Base-by-base conservation (phyloP, 176 grass and related monocot species). In the Triticum urartu region DNA sequence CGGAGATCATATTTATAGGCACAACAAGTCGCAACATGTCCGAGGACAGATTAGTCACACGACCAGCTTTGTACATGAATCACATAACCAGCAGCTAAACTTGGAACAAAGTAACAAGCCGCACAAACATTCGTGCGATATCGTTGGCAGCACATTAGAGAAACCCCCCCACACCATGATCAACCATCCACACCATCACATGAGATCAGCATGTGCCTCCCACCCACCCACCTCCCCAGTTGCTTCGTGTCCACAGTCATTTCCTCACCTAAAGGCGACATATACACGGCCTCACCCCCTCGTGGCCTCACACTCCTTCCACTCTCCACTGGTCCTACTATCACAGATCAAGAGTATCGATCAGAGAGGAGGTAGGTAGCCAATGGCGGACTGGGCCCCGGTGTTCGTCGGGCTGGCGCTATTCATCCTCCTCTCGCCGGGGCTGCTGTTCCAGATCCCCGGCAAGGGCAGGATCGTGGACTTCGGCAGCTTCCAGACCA, bases 401-500 rank as follows among this genome's bases (percentile, higher is more conserved):
- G 92, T 97, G 89, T 89, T 97, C 79, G 90, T 97, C 73, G 88
- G 84, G 28, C 79, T 95, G 39, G 64, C 93, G 65, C 89, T 98
- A 39, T 98, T 98, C 91, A 90, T 98, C 87, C 80, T 98, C 38
- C 93, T 98, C 48, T 91, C 95, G 24, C 95, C 95, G 4, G 95
- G 95, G 24, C 77, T 95, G 42, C 87, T 98, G 59, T 92, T 98
- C 81, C 95, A 98, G 87, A 86, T 98, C 71, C 93, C 95, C 1
- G 91, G 76, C 14, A 95, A 89, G 85, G 22, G 87, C 11, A 79
- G 76, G 84, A 78, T 95, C 67, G 13, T 95, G 11, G 95, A 95
- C 79, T 98, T 98, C 72, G 89, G 91, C 71, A 88, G 90, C 82
- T 95, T 98, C 87, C 95, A 98, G 80, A 98, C 95, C 61, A 98